Evolutionary conservation across 139 green algal genomes (phyloP), one percentile per base, ranked within the genome.

Genomic region (Micractinium conductrix): DNA sequence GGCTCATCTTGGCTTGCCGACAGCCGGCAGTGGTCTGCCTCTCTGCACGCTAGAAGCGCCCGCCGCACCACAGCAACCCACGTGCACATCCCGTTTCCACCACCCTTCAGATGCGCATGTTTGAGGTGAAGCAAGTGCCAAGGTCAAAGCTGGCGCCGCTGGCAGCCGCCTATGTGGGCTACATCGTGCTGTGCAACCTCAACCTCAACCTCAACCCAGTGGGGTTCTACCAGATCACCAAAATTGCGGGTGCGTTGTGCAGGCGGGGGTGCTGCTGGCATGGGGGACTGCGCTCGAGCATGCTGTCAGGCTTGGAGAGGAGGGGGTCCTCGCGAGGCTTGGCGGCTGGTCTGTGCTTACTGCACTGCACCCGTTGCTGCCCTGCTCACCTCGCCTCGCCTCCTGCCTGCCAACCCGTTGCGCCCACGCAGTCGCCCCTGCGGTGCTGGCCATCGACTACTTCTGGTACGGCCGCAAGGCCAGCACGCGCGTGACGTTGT

Each of bases 161-260:
- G 3, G 95, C 95, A 3, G 85, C 91, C 1, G 94, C 92, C 0
- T 98, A 94, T 62, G 93, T 98, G 4, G 94, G 88, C 14, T 98
- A 98, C 85, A 96, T 98, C 28, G 93, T 98, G 19, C 84, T 97
- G 7, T 93, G 93, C 85, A 98, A 98, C 79, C 84, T 98, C 1
- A 96, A 92, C 55, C 83, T 98, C 0, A 94, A 96, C 67, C 53
- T 98, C 19, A 98, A 98, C 91, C 96, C 91, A 3, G 93, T 98
- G 0, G 93, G 95, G 14, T 98, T 98, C 87, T 98, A 97, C 81
- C 95, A 98, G 85, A 92, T 96, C 17, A 94, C 94, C 82, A 97
- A 98, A 87, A 97, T 98, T 53, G 93, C 93, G 14, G 78, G 78
- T 45, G 28, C 14, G 76, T 43, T 4, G 38, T 35, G 55, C 28